phyloP scores from a whole-genome alignment of 1,284 basidiomycete species.

The Ustilago bromivora region DNA sequence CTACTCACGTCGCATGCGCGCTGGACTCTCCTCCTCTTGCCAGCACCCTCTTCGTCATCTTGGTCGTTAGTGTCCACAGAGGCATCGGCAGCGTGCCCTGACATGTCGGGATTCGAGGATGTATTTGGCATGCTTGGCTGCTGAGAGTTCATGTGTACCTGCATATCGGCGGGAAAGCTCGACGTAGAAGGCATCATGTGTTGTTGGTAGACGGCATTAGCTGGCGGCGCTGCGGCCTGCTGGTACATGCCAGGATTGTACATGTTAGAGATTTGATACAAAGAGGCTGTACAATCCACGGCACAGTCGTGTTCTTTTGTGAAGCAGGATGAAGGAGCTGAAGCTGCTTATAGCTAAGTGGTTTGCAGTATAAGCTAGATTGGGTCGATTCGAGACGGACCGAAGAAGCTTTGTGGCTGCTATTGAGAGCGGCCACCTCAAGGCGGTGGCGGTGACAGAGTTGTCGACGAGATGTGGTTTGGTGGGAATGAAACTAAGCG shows the following conservation, averaged over 20 bases:
- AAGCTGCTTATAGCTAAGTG: too few relatives aligned
- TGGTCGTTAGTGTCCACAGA: conserved; percentile 27
- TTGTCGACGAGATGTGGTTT: too few relatives aligned
- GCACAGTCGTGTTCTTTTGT: not conserved
- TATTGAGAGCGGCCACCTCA: too few relatives aligned
- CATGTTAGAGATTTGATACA: conserved; percentile 2
- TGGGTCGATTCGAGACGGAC: too few relatives aligned
- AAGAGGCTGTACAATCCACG: not conserved
- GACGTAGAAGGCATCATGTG: conserved; percentile 21
- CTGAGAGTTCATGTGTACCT: conserved; percentile 12
- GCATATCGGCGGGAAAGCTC: conserved; percentile 16
- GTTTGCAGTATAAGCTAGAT: not conserved
- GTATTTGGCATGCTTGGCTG: conserved; percentile 7
- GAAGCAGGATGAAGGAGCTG: too few relatives aligned
- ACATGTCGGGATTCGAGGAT: conserved; percentile 22
- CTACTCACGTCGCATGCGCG: conserved; percentile 51
- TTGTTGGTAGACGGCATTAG: conserved; percentile 26
- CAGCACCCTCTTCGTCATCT: conserved; percentile 54
- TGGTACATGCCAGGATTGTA: conserved; percentile 22
- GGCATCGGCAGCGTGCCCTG: conserved; percentile 18
- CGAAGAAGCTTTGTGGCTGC: too few relatives aligned
- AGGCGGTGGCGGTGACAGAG: too few relatives aligned
- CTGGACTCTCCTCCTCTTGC: conserved; percentile 58
- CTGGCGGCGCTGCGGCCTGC: conserved; percentile 12
- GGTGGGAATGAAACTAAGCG: too few relatives aligned